Conservation (phyloP, 108 stramenopile genomes). For the Aurantiochytrium sp. region DNA sequence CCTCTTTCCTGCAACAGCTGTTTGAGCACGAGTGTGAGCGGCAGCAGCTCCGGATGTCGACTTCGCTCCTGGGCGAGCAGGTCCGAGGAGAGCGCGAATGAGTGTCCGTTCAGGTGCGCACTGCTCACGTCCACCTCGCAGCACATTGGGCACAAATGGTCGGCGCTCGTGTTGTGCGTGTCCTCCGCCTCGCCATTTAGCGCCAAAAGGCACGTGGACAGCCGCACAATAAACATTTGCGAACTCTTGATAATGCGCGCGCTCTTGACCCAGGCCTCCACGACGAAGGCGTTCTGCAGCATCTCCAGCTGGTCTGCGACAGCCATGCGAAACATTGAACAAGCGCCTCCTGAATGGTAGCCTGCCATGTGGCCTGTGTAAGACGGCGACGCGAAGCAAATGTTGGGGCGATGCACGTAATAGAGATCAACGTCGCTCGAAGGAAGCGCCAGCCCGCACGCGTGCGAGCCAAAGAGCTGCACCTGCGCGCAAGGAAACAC, state of each 20-base stretch:
- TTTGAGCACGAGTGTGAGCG: conserved; percentile 10
- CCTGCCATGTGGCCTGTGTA: background rate
- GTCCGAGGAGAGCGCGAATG: background rate
- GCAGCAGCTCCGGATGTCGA: background rate
- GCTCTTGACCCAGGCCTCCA: background rate
- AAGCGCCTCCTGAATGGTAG: background rate
- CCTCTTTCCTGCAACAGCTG: background rate
- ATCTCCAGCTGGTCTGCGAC: conserved; percentile 12
- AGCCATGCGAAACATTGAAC: background rate
- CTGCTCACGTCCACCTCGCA: background rate
- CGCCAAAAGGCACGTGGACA: background rate
- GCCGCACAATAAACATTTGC: background rate
- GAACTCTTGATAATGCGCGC: background rate
- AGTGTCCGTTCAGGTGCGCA: background rate
- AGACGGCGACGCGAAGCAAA: background rate
- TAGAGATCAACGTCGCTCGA: background rate
- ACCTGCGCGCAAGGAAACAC: conserved; percentile 11
- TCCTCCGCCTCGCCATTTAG: conserved; percentile 21
- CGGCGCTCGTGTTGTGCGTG: background rate
- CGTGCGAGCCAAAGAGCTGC: conserved; percentile 21
- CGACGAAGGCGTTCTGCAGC: background rate
- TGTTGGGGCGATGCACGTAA: background rate
- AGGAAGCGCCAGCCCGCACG: conserved; percentile 2
- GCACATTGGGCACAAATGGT: conserved; percentile 18
- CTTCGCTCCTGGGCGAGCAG: background rate